Evolutionary conservation across 371 early-diverging fungal genomes (phyloP).

Genomic region (Mucor lusitanicus): DNA sequence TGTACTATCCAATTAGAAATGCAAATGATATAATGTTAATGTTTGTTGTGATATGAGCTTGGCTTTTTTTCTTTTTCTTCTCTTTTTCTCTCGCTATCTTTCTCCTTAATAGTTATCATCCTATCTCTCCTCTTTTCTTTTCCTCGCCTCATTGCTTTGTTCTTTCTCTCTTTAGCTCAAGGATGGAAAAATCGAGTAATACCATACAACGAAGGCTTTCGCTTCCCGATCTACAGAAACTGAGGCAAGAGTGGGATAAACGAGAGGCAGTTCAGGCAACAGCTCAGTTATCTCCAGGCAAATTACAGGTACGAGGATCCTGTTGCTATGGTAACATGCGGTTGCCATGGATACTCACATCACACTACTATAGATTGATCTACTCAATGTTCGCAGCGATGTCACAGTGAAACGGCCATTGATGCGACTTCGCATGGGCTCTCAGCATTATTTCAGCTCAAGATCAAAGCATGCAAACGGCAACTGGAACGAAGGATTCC

Average conservation of each 20-base stretch:
- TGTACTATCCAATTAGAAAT: conserved; percentile 6
- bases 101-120: not conserved
- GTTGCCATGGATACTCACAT: not conserved
- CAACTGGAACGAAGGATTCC: conserved; percentile 50
- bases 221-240: conserved; percentile 38
- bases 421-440: conserved; percentile 50
- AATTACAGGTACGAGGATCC: conserved; percentile 31
- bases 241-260: conserved; percentile 37
- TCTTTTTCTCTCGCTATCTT: not conserved
- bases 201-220: conserved; percentile 24
- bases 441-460: conserved; percentile 45
- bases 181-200: not conserved
- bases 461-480: conserved; percentile 36
- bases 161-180: conserved; percentile 6
- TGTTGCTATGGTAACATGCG: not conserved
- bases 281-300: conserved; percentile 20
- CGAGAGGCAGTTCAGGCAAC: conserved; percentile 28
- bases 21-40: not conserved
- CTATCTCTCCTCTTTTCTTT: conserved; percentile 2
- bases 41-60: not conserved
- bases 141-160: not conserved
- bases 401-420: conserved; percentile 33
- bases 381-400: conserved; percentile 48
- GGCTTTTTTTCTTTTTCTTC: not conserved
- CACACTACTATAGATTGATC: conserved; percentile 40